Evolutionary conservation across 106 monocot genomes (phyloP), one percentile per base, ranked within the genome.

Genomic region (Apostasia shenzhenica): DNA sequence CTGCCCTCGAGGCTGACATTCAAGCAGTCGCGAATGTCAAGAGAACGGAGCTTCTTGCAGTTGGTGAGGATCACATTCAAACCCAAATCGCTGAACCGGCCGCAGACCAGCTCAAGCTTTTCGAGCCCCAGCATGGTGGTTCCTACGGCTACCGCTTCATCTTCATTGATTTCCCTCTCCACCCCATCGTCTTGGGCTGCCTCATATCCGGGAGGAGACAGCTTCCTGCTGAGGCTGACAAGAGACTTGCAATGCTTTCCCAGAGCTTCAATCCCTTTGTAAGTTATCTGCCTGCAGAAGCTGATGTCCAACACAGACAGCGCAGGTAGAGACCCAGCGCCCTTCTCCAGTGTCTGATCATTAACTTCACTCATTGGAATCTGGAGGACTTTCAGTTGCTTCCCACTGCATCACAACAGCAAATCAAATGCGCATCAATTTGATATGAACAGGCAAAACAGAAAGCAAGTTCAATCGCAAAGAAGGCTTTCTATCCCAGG

Each of bases 1-100:
- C 58, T 55, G 0, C 63, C 74, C 3, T 76, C 74, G 63, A 91
- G 63, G 69, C 41, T 70, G 42, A 84, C 90, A 60, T 72, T 79
- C 81, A 76, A 86, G n/a, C 84, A 91, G 1, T 81, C 86, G 40
- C 76, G 79, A 4, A 91, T 77, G 46, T 91, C 86, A 45, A 91
- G 86, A 26, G 45, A 51, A 1, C 13, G 1, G n/a, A 91, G 76
- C 0, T 12, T 37, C n/a, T 2, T 46, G 45, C 86, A 90, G 42
- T 60, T 77, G n/a, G 65, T 70, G 5, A 91, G 44, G 3, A 91
- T 81, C 10, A 75, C 81, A 42, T 62, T 11, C 38, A 91, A 59
- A 2, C 78, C 81, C 13, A 5, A 14, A 44, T 83, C 80, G 9
- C 85, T 81, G 54, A 85, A 81, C 6, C 51, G 65, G 12, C 85